Conservation (phyloP, 495 filamentous ascomycete species). For the Echria macrotheca region DNA sequence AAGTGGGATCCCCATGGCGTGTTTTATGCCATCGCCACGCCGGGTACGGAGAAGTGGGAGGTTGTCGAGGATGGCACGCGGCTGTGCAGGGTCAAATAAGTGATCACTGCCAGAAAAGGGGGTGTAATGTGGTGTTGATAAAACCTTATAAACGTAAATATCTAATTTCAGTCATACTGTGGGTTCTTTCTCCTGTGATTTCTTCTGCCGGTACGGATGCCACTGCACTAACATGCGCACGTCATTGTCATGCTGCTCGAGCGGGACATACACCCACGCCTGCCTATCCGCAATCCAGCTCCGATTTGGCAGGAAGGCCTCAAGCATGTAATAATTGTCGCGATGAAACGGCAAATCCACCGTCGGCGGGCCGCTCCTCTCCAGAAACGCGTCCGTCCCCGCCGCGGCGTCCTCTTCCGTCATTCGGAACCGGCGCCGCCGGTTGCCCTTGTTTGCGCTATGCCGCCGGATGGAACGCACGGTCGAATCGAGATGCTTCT, state of each 20-base stretch:
- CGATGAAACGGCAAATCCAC: conserved; percentile 46
- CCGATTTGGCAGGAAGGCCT: conserved; percentile 44
- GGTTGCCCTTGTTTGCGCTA: conserved; percentile 40
- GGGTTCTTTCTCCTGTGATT: no score
- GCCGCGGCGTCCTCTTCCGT: conserved; percentile 35
- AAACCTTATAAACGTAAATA: no score
- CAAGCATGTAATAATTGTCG: conserved; percentile 52
- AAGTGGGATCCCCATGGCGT: conserved; percentile 51
- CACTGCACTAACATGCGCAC: no score
- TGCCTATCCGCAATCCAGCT: conserved; percentile 34
- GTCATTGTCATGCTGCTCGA: conserved; percentile 40
- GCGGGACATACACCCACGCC: conserved; percentile 41
- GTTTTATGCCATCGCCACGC: conserved; percentile 39
- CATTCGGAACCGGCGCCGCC: conserved; percentile 42
- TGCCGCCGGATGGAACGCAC: conserved; percentile 46
- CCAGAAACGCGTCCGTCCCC: conserved; percentile 44
- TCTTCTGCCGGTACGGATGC: no score
- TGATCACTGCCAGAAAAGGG: neutral
- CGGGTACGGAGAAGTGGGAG: conserved; percentile 37
- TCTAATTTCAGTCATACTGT: no score
- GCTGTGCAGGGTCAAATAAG: conserved; percentile 23
- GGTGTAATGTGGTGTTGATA: no score
- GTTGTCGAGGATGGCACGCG: conserved; percentile 31
- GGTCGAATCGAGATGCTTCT: conserved; percentile 46
- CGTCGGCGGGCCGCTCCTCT: conserved; percentile 39